These are phyloP conservation scores for Malus sylvestris DNA, from an alignment of 306 rosid genomes.

Conservation along the genomic window DNA sequence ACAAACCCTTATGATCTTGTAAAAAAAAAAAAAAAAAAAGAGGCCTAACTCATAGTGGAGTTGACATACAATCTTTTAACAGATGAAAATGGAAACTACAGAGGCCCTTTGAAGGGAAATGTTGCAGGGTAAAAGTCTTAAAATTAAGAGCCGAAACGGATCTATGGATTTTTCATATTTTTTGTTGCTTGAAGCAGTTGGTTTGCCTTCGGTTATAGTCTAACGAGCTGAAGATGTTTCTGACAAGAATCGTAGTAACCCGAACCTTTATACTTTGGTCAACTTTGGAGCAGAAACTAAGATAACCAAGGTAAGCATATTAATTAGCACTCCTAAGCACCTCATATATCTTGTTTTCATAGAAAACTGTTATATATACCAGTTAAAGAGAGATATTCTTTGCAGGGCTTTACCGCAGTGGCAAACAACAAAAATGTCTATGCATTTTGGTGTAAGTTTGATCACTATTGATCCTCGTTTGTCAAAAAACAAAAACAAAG, in stretches of 20 bases:
- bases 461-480: too few species aligned
- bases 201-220: slow-evolving; percentile 19
- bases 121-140: background rate
- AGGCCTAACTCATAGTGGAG: slow-evolving; percentile 27
- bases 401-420: too few species aligned
- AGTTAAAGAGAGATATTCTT: background rate
- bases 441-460: too few species aligned
- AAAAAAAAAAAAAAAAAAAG: slow-evolving; percentile 10
- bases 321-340: background rate
- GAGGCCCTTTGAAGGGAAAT: slow-evolving; percentile 9
- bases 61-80: slow-evolving; percentile 22
- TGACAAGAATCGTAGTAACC: slow-evolving; percentile 16
- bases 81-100: slow-evolving; percentile 1
- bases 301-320: slow-evolving; percentile 16
- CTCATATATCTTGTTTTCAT: background rate
- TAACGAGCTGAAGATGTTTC: slow-evolving; percentile 16
- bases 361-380: too few species aligned
- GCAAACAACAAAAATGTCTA: too few species aligned
- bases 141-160: background rate
- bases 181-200: background rate
- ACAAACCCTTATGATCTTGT: slow-evolving; percentile 19
- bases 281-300: slow-evolving; percentile 12
- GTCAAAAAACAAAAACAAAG: background rate
- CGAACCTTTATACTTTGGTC: slow-evolving; percentile 20
- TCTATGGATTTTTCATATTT: background rate